phyloP scores from a whole-genome alignment of 805 yeast species.

The Cyberlindnera subsufficiens region DNA sequence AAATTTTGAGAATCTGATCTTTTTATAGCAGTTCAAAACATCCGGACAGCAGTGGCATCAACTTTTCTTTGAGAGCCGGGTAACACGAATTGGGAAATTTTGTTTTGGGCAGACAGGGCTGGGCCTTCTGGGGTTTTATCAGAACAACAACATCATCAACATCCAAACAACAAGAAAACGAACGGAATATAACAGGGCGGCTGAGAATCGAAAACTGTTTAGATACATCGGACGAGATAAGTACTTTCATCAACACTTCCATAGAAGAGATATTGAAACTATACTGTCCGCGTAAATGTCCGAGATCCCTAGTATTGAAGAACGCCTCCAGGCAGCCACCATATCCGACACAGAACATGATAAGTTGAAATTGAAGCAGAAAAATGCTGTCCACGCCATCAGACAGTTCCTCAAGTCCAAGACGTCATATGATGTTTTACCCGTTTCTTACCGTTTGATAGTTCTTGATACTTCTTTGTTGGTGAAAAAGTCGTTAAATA shows the following conservation, averaged over 20 bases:
- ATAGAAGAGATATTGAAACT: too few relatives aligned
- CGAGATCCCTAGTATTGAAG: slow-evolving; percentile 19
- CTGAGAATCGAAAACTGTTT: too few relatives aligned
- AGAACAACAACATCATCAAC: too few relatives aligned
- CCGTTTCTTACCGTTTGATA: slow-evolving; percentile 87
- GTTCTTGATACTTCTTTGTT: slow-evolving; percentile 88
- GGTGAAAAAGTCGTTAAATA: slow-evolving; percentile 86
- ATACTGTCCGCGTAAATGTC: slow-evolving; percentile 4
- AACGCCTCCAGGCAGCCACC: slow-evolving; percentile 21
- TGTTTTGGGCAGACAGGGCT: too few relatives aligned
- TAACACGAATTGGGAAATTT: not conserved
- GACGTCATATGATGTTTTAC: slow-evolving; percentile 93
- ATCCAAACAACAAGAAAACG: too few relatives aligned
- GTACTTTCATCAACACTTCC: too few relatives aligned
- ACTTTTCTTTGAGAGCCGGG: not conserved
- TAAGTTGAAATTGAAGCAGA: slow-evolving; percentile 34
- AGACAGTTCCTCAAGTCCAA: slow-evolving; percentile 79
- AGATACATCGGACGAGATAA: too few relatives aligned
- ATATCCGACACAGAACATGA: slow-evolving; percentile 7
- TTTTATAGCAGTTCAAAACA: not conserved
- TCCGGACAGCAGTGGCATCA: not conserved
- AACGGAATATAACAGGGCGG: too few relatives aligned
- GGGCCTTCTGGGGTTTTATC: too few relatives aligned
- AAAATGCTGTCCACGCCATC: slow-evolving; percentile 74
- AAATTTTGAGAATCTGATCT: slow-evolving; percentile 1